Percentiles rank a stretch among this genome's conserved stretches.
These are phyloP conservation scores for Phytomonas francai DNA, from an alignment of 208 protist species.

Conservation along the genomic window DNA sequence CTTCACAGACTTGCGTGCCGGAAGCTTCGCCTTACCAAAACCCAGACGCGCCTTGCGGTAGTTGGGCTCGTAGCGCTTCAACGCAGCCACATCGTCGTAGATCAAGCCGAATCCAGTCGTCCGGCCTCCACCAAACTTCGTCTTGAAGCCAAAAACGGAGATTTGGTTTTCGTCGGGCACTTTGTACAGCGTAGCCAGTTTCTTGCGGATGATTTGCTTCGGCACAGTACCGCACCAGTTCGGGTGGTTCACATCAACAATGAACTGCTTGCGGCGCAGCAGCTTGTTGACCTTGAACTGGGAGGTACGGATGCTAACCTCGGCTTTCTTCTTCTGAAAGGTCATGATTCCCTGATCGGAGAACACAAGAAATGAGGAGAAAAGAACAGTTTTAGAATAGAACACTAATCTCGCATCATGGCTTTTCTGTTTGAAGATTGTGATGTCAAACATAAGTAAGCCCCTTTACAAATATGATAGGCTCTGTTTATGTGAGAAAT, in stretches of 20 bases:
- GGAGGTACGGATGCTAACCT: conserved; percentile 90
- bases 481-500: neutral
- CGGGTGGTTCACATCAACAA: conserved; percentile 89
- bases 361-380: conserved; percentile 10
- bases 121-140: conserved; percentile 98
- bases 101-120: conserved; percentile 99
- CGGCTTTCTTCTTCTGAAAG: conserved; percentile 90
- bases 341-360: conserved; percentile 46
- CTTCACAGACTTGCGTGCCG: conserved; percentile 97
- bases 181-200: conserved; percentile 97
- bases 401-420: neutral
- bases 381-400: conserved; percentile 8
- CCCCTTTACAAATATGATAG: neutral
- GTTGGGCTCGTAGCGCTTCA: conserved; percentile 97
- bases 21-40: conserved; percentile 82
- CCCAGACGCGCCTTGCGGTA: conserved; percentile 95
- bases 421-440: neutral
- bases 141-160: conserved; percentile 97
- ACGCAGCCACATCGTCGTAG: conserved; percentile 95
- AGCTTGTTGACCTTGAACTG: conserved; percentile 99
- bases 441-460: neutral
- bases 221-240: conserved; percentile 90
- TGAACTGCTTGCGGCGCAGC: conserved; percentile 98
- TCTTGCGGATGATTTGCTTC: conserved; percentile 91
- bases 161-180: conserved; percentile 93